Conservation (phyloP, 2,329 filamentous ascomycete genomes). For the Tolypocladium tundrense region DNA sequence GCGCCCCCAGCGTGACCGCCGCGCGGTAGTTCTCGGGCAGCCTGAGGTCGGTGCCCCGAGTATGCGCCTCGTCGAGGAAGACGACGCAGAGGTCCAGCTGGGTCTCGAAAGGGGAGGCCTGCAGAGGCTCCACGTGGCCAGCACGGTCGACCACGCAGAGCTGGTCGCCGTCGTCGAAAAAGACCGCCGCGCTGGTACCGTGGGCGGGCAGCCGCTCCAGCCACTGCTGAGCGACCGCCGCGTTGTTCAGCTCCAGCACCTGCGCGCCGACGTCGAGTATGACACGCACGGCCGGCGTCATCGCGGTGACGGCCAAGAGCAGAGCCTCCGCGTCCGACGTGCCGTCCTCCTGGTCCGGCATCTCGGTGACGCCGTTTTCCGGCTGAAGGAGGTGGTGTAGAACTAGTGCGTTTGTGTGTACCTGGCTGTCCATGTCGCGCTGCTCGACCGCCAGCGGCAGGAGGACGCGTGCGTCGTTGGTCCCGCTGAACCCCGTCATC, state of each 20-base stretch:
- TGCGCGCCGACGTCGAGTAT: constrained; percentile 64
- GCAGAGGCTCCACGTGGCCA: constrained; percentile 36
- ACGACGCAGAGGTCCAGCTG: constrained; percentile 51
- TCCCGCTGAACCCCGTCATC: constrained; percentile 60
- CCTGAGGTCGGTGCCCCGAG: constrained; percentile 57
- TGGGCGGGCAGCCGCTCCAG: constrained; percentile 17
- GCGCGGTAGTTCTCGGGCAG: constrained; percentile 50
- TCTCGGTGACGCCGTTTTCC: constrained; percentile 31
- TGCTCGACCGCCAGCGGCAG: constrained; percentile 48
- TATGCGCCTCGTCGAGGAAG: constrained; percentile 62
- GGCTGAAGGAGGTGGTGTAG: constrained; percentile 44
- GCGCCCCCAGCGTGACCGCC: constrained; percentile 55
- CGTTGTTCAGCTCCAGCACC: constrained; percentile 53
- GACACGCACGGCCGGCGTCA: constrained; percentile 36
- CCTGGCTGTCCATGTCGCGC: constrained; percentile 40
- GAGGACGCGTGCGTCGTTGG: constrained; percentile 50
- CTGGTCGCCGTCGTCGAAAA: constrained; percentile 45
- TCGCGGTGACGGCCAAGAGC: constrained; percentile 26
- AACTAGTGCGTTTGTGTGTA: constrained; percentile 59
- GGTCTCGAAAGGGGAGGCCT: constrained; percentile 45
- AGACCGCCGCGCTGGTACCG: constrained; percentile 28
- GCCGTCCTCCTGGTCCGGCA: not conserved
- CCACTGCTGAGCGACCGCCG: constrained; percentile 43
- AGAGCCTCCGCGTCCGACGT: constrained; percentile 25
- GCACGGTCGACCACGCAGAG: constrained; percentile 40